These are phyloP conservation scores for Leccinum sublutescens DNA, from an alignment of 768 basidiomycete species.

Conservation along the genomic window DNA sequence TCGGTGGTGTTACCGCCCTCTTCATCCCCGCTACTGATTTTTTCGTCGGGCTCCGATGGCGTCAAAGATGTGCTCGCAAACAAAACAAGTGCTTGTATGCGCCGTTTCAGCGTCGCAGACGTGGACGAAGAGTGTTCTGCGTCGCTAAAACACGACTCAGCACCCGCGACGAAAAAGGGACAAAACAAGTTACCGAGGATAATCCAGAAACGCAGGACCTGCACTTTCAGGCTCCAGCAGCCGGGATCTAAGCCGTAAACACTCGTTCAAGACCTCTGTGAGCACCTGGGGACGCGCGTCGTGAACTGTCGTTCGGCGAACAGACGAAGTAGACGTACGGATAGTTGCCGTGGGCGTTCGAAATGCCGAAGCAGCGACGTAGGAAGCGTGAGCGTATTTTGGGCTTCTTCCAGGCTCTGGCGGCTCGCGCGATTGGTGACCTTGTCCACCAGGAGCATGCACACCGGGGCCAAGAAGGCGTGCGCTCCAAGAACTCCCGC, in stretches of 20 bases:
- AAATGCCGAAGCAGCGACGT: constrained; percentile 62
- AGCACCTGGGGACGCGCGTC: constrained; percentile 46
- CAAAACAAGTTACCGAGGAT: constrained; percentile 40
- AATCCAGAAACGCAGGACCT: constrained; percentile 53
- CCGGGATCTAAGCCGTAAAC: constrained; percentile 51
- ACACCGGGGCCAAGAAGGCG: constrained; percentile 80
- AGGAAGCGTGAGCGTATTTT: constrained; percentile 61
- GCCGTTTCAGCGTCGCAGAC: constrained; percentile 48
- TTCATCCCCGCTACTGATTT: constrained; percentile 5
- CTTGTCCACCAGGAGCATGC: constrained; percentile 84
- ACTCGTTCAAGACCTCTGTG: constrained; percentile 64
- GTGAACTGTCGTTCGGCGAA: neutral
- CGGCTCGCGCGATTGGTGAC: constrained; percentile 65
- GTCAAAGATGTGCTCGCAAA: constrained; percentile 59
- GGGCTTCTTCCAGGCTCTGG: constrained; percentile 58
- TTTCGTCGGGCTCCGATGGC: constrained; percentile 21
- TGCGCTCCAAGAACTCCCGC: constrained; percentile 75
- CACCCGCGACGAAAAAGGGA: neutral
- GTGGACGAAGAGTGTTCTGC: constrained; percentile 53
- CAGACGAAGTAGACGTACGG: constrained; percentile 38
- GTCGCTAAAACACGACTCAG: constrained; percentile 40
- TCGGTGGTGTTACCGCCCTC: constrained; percentile 36
- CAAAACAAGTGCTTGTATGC: constrained; percentile 64
- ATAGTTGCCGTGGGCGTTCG: constrained; percentile 45
- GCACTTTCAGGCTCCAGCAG: constrained; percentile 38